phyloP scores from a whole-genome alignment of 1,284 basidiomycete genomes.

The Irpex rosettiformis region DNA sequence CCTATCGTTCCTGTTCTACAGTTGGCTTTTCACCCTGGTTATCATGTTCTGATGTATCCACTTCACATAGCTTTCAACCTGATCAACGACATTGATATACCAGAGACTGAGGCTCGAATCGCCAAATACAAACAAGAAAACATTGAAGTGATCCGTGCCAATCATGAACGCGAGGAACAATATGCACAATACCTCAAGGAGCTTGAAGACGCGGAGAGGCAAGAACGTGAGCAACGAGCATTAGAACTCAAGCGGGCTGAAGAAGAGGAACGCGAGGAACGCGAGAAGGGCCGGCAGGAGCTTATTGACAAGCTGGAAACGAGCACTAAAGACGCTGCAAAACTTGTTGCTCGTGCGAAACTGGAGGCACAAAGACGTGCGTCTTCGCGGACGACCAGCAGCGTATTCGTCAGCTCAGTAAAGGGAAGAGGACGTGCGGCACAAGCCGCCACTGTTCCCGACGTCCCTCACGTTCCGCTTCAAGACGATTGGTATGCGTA shows the following conservation, averaged over 20 bases:
- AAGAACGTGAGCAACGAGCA: conserved; percentile 71
- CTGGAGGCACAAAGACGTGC: conserved; percentile 58
- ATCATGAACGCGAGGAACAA: conserved; percentile 73
- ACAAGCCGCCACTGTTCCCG: conserved; percentile 53
- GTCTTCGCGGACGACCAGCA: conserved; percentile 45
- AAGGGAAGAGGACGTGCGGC: conserved; percentile 55
- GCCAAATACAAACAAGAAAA: conserved; percentile 79
- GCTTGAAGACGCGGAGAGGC: conserved; percentile 69
- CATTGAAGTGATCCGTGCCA: conserved; percentile 74
- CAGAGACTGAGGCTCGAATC: conserved; percentile 83
- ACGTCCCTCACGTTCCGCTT: conserved; percentile 72
- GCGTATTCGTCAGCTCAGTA: conserved; percentile 44
- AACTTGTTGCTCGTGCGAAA: conserved; percentile 68
- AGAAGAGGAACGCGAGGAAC: conserved; percentile 74
- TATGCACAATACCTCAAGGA: conserved; percentile 68
- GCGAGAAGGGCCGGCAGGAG: conserved; percentile 69
- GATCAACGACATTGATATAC: conserved; percentile 87
- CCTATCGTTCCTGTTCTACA: no score
- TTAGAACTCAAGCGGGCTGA: conserved; percentile 65
- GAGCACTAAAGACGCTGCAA: conserved; percentile 63
- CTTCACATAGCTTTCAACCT: conserved; percentile 95
- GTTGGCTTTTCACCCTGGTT: no score
- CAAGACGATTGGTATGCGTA: conserved; percentile 75
- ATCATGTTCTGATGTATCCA: not conserved
- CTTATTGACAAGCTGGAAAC: conserved; percentile 81